Base-by-base conservation (phyloP, 2,329 filamentous ascomycete species). In the Colletotrichum magnum region DNA sequence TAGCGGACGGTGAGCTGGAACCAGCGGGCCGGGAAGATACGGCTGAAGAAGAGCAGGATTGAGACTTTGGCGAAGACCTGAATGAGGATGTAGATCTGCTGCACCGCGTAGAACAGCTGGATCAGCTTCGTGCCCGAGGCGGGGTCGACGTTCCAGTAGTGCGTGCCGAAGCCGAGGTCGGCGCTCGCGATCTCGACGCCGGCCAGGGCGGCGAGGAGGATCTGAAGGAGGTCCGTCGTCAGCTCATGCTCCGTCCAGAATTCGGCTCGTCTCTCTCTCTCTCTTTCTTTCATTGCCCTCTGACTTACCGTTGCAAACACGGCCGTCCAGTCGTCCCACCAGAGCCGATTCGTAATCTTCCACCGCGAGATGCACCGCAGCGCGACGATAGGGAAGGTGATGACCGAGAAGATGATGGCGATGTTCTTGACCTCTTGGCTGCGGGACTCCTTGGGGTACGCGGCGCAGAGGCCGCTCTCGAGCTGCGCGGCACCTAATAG, bases 11-110 rank as follows among this genome's bases (percentile, higher is more conserved):
- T 57, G 21, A 68, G 61, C 39, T 71, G 70, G 10, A 74, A 72
- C 58, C 71, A 65, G 16, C 15, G 59, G 13, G 61, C 64, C 15
- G 59, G 58, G 52, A 76, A 75, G 39, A 76, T 72, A 39, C 71
- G 72, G 13, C 54, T 73, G 67, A 73, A 72, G 57, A 76, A 70
- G 16, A 76, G 54, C 16, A 77, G 59, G 21, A 77, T 74, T 15
- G 75, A 74, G 12, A 75, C 71, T 53, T 76, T 77, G 9, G 75
- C 71, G 12, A 69, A 64, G 39, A 73, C 72, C 57, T 76, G 74
- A 53, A 75, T 58, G 48, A 73, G 43, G 16, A 73, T 70, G 59
- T 76, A 77, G 21, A 76, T 66, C 45, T 75, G 73, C 58, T 76
- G 70, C 2, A 48, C 64, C 2, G 47, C 66, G 61, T 73, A 74